A percentile compares a stretch with the other conserved stretches of the same genome.
These are phyloP conservation scores for Cyclotella cryptica DNA, from an alignment of 108 stramenopile genomes.

Conservation along the genomic window DNA sequence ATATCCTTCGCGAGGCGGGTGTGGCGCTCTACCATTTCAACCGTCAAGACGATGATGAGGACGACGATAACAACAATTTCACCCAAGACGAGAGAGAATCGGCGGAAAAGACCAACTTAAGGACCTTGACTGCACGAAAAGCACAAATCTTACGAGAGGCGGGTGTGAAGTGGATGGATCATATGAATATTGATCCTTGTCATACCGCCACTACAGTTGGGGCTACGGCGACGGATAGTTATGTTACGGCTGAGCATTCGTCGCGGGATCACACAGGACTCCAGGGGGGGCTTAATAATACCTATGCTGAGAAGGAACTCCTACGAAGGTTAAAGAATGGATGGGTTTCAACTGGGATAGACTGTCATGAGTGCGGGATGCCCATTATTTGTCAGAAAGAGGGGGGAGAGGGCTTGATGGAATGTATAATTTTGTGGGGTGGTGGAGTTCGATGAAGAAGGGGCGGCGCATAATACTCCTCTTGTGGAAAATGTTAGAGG, in stretches of 20 bases:
- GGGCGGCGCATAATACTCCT: too few species aligned
- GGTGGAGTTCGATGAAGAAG: slow-evolving; percentile 8
- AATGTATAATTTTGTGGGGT: slow-evolving; percentile 42
- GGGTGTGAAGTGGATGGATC: slow-evolving; percentile 21
- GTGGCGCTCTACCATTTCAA: background rate
- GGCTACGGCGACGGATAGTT: too few species aligned
- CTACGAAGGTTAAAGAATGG: too few species aligned
- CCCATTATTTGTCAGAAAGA: too few species aligned
- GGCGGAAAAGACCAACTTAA: slow-evolving; percentile 1
- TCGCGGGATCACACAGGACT: background rate
- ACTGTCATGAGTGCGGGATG: too few species aligned
- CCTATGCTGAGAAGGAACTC: slow-evolving; percentile 45
- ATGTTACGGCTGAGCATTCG: too few species aligned
- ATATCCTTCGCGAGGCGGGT: too few species aligned
- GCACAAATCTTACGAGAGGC: slow-evolving; percentile 24
- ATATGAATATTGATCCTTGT: too few species aligned
- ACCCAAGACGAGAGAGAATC: too few species aligned
- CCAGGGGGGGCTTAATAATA: slow-evolving; percentile 19
- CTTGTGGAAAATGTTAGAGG: too few species aligned
- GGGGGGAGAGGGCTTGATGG: slow-evolving; percentile 17
- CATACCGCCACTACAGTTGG: too few species aligned
- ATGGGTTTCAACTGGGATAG: too few species aligned
- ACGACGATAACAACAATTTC: background rate
- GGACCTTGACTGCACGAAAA: slow-evolving; percentile 1
- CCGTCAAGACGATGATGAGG: background rate